Percentiles rank a stretch among this genome's conserved stretches.
phyloP scores from a whole-genome alignment of 257 asterid genomes.

The Scutellaria baicalensis region DNA sequence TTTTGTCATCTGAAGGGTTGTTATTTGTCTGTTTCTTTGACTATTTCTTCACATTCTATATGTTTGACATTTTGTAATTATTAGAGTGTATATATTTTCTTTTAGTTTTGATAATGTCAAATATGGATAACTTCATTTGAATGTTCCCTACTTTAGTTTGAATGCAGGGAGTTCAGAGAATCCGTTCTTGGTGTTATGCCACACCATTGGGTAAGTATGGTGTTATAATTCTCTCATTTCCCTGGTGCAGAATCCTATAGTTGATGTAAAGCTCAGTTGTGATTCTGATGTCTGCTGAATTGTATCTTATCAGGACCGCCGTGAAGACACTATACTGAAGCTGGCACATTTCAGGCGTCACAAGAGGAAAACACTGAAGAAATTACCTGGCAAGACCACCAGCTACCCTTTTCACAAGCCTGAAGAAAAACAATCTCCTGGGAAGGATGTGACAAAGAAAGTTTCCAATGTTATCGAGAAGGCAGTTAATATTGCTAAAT shows the following conservation, averaged over 20 bases:
- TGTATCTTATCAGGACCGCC: conserved; percentile 65
- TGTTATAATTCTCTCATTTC: background rate
- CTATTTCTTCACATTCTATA: background rate
- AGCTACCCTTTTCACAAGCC: conserved; percentile 80
- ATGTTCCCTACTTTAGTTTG: conserved; percentile 54
- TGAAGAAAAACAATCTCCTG: conserved; percentile 80
- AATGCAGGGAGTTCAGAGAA: conserved; percentile 97
- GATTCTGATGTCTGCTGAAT: conserved; percentile 11
- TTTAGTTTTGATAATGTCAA: background rate
- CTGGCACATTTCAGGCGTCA: conserved; percentile 87
- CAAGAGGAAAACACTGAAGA: conserved; percentile 82
- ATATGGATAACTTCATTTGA: conserved; percentile 14
- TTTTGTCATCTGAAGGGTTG: background rate
- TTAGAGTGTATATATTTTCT: background rate
- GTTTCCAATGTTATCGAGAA: conserved; percentile 89
- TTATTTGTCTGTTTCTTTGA: background rate
- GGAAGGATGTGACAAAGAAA: conserved; percentile 81
- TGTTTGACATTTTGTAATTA: background rate
- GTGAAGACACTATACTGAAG: conserved; percentile 80
- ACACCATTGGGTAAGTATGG: conserved; percentile 79
- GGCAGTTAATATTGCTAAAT: conserved; percentile 82
- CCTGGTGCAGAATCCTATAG: background rate
- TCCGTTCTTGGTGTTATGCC: conserved; percentile 97
- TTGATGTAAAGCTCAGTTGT: conserved; percentile 4
- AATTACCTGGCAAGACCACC: conserved; percentile 60